Evolutionary conservation across 2,329 filamentous ascomycete genomes (phyloP).

Genomic region (Cladosporium colombiae): DNA sequence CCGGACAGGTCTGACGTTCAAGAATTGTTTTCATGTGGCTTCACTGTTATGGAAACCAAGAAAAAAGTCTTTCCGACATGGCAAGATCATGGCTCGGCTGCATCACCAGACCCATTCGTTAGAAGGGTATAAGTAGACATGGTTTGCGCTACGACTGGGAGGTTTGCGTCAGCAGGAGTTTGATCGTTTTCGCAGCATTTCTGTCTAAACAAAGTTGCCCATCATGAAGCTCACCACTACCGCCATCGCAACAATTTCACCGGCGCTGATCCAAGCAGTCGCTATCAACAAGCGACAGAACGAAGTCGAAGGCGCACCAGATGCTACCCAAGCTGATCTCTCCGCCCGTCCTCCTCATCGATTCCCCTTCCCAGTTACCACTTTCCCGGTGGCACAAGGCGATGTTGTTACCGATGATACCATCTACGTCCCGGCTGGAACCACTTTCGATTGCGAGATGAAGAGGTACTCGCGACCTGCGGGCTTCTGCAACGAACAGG

Average conservation of each 20-base stretch:
- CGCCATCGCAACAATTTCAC: conserved; percentile 5
- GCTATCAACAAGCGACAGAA: conserved; percentile 11
- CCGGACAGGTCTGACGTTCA: neutral
- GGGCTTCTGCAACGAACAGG: conserved; percentile 45
- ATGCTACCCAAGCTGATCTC: conserved; percentile 5
- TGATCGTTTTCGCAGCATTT: neutral
- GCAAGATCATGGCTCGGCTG: conserved; percentile 3
- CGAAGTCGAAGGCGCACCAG: conserved; percentile 11
- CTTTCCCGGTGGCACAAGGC: conserved; percentile 6
- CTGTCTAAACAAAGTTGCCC: neutral
- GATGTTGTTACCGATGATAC: conserved; percentile 8
- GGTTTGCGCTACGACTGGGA: neutral
- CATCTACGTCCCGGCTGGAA: conserved; percentile 1
- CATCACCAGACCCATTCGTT: neutral
- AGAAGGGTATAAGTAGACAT: conserved; percentile 5
- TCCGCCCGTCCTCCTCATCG: conserved; percentile 2
- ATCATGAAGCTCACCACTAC: conserved; percentile 12
- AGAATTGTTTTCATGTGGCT: conserved; percentile 3
- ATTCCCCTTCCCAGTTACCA: conserved; percentile 6
- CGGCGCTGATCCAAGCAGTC: conserved; percentile 8
- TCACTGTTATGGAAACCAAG: conserved; percentile 9
- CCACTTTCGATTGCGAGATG: conserved; percentile 17
- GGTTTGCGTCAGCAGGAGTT: neutral
- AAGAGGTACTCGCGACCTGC: conserved; percentile 42
- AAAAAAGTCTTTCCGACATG: conserved; percentile 2